Base-by-base conservation (phyloP, 805 yeast species). In the Zygoascus flipseniorum region DNA sequence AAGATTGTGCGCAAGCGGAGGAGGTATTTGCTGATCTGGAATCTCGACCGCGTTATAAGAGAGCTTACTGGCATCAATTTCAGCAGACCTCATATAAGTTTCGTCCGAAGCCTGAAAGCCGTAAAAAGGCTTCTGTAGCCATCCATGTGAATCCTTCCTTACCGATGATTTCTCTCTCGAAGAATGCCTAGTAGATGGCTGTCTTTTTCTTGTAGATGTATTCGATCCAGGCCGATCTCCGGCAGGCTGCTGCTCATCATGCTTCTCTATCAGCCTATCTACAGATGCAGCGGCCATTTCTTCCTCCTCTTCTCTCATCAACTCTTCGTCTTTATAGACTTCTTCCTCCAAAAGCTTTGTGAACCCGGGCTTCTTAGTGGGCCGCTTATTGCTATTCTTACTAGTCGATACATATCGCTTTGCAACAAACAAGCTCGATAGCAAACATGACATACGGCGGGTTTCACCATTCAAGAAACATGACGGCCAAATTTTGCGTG, bases 1-100 rank as follows among this genome's bases (percentile, higher is more conserved):
- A 18, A 93, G 74, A 49, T 77, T 78, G 61, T 86, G 89, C 9
- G 81, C 77, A 41, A 92, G 69, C 16, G 59, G 63, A 0, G 96
- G 90, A 2, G 68, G 66, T 26, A 39, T 13, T 39, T 39, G 11
- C 52, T 65, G 67, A 26, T 53, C 54, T 4, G 60, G 51, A 8
- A 56, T 56, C 2, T 53, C 56, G 2, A 57, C 50, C 8, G 60
- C 52, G 16, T 50, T 50, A 43, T 55, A 57, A 2, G 52, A 41
- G 4, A 58, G 52, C 13, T 50, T 16, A 23, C 32, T 14, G 8
- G 56, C 26, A n/a, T 43, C 35, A 9, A 58, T 18, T 31, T 51
- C 55, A 23, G 28, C 41, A 10, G 35, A 13, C 26, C 42, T 49
- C 26, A 26, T n/a, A 31, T 39, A 14, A 31, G 20, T 6, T 9